These are phyloP conservation scores for Axilococcus clingmanii DNA, from an alignment of 139 green algal genomes.

Conservation along the genomic window DNA sequence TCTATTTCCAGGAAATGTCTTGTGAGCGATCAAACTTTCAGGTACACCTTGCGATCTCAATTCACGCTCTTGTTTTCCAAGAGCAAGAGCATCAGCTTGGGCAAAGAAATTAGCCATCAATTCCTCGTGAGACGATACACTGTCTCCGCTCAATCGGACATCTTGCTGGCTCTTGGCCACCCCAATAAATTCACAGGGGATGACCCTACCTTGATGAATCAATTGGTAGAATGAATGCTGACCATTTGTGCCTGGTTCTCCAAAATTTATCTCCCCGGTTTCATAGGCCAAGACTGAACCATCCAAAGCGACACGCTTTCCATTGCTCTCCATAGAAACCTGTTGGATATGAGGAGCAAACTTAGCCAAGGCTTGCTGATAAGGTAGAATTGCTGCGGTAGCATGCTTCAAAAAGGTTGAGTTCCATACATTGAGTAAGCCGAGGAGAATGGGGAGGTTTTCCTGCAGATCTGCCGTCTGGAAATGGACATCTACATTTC, in stretches of 20 bases:
- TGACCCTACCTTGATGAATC: constrained; percentile 63
- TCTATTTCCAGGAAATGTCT: constrained; percentile 84
- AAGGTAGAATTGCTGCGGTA: constrained; percentile 92
- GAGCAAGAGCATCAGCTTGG: constrained; percentile 87
- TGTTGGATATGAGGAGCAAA: constrained; percentile 97
- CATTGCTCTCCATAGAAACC: constrained; percentile 98
- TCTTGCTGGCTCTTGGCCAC: constrained; percentile 89
- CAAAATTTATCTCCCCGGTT: constrained; percentile 94
- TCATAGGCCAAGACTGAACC: constrained; percentile 78
- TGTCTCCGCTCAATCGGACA: constrained; percentile 83
- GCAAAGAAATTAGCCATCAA: constrained; percentile 99
- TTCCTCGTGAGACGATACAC: constrained; percentile 98
- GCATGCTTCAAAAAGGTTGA: constrained; percentile 87
- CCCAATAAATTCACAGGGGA: constrained; percentile 98
- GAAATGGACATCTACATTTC: constrained; percentile 91
- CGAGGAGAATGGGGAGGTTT: constrained; percentile 94
- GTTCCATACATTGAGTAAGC: constrained; percentile 95
- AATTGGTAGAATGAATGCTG: constrained; percentile 99
- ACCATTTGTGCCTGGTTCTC: constrained; percentile 98
- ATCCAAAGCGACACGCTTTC: constrained; percentile 93
- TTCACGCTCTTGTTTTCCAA: constrained; percentile 82
- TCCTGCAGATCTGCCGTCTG: constrained; percentile 66
- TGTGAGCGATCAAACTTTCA: constrained; percentile 89
- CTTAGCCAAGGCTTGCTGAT: constrained; percentile 94
- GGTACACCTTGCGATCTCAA: constrained; percentile 72